These are phyloP conservation scores for Zasmidium angulare DNA, from an alignment of 2,329 filamentous ascomycete genomes.

Conservation along the genomic window DNA sequence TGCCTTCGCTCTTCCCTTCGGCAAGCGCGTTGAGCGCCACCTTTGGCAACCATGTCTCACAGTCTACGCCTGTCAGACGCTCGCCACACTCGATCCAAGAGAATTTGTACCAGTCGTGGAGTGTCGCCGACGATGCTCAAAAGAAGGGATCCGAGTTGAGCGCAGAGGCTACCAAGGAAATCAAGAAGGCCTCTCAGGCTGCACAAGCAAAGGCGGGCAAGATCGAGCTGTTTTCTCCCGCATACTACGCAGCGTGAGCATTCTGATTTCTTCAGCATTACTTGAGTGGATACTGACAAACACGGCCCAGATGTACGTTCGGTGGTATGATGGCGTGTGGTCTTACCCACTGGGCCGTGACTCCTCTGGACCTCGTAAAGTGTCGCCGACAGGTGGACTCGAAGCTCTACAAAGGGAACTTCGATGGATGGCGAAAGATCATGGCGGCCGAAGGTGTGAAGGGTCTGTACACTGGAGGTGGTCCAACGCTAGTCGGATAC, in stretches of 20 bases:
- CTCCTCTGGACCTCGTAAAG: conserved; percentile 67
- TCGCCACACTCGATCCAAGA: conserved; percentile 40
- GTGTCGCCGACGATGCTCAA: conserved; percentile 72
- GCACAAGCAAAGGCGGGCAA: conserved; percentile 66
- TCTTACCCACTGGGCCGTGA: conserved; percentile 60
- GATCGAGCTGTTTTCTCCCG: conserved; percentile 73
- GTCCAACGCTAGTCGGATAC: conserved; percentile 62
- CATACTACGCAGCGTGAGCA: conserved; percentile 64
- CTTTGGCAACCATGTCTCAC: conserved; percentile 49
- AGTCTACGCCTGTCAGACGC: background rate
- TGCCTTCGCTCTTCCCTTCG: conserved; percentile 58
- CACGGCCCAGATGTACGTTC: conserved; percentile 61
- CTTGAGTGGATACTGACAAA: background rate
- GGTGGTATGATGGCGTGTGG: conserved; percentile 67
- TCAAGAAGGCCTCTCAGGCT: conserved; percentile 66
- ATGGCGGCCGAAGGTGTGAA: conserved; percentile 60
- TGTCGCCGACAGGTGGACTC: conserved; percentile 66
- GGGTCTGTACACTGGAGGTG: conserved; percentile 67
- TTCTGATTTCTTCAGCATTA: background rate
- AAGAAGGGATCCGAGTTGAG: conserved; percentile 68
- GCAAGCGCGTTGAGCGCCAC: conserved; percentile 54
- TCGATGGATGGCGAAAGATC: conserved; percentile 62
- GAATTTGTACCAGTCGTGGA: conserved; percentile 71
- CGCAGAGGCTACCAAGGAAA: conserved; percentile 67
- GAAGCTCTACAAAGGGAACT: conserved; percentile 63